Percentiles rank a stretch among this genome's conserved stretches.
These are phyloP conservation scores for Colletotrichum sp. DNA, from an alignment of 2,329 filamentous ascomycete species.

Conservation along the genomic window DNA sequence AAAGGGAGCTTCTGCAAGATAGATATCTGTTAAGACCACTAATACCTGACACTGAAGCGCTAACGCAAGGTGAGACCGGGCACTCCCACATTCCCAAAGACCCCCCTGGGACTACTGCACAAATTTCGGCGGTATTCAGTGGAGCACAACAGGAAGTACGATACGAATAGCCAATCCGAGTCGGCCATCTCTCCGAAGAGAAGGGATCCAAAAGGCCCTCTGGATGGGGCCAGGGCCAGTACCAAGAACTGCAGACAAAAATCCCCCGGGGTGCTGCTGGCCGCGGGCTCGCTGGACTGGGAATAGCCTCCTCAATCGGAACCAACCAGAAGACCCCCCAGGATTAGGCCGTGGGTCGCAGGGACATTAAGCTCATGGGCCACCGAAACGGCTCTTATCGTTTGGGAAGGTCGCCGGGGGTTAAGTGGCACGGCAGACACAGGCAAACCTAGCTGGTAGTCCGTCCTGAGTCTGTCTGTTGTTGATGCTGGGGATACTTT, in stretches of 20 bases:
- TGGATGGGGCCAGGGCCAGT: not conserved
- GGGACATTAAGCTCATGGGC: slow-evolving; percentile 19
- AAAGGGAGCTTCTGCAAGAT: not conserved
- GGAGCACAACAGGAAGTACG: not conserved
- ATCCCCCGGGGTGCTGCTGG: slow-evolving; percentile 13
- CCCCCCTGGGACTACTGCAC: not conserved
- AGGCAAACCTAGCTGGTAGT: not conserved
- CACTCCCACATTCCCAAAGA: not conserved
- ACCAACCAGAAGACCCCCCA: slow-evolving; percentile 7
- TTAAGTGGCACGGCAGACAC: not conserved
- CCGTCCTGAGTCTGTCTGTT: not conserved
- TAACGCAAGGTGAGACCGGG: not conserved
- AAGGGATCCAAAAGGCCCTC: slow-evolving; percentile 1
- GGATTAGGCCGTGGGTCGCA: not conserved
- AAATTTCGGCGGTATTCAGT: slow-evolving; percentile 17
- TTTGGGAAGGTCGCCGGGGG: slow-evolving; percentile 7
- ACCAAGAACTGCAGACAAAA: slow-evolving; percentile 23
- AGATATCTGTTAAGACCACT: not conserved
- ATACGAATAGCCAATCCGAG: slow-evolving; percentile 4
- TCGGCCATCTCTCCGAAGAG: not conserved
- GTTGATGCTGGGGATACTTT: not conserved
- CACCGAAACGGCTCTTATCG: slow-evolving; percentile 16
- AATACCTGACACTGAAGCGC: not conserved
- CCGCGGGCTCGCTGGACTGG: not conserved
- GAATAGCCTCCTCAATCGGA: not conserved